Percentiles rank a stretch among this genome's conserved stretches.
phyloP scores from a whole-genome alignment of 78 protist genomes.

The Emiliania huxleyi region DNA sequence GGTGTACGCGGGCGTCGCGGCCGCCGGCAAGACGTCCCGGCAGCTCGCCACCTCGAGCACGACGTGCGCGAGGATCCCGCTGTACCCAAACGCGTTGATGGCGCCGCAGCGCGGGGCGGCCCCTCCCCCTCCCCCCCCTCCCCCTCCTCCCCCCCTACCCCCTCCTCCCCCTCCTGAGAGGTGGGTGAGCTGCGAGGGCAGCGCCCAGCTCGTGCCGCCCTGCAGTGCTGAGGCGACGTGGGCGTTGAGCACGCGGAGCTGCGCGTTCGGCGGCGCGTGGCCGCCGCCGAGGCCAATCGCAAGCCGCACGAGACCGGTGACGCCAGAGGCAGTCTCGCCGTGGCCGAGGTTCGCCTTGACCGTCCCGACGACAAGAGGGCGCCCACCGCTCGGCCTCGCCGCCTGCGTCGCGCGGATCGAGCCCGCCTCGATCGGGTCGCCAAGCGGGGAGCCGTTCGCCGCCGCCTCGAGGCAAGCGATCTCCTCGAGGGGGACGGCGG shows the following conservation, averaged over 20 bases:
- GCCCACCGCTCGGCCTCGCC: not conserved
- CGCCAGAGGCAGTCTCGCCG: constrained; percentile 54
- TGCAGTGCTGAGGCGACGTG: not conserved
- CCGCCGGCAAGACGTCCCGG: no score
- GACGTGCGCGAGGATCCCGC: not conserved
- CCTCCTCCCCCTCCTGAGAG: no score
- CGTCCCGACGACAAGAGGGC: constrained; percentile 44
- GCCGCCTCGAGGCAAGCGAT: not conserved
- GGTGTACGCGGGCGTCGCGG: no score
- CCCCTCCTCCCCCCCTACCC: no score
- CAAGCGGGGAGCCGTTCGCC: not conserved
- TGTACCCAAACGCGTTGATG: not conserved
- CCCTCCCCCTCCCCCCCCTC: not conserved
- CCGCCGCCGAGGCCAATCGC: not conserved
- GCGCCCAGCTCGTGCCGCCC: not conserved
- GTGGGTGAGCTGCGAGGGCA: not conserved
- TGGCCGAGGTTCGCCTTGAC: constrained; percentile 79
- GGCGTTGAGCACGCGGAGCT: not conserved
- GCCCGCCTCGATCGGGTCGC: constrained; percentile 4
- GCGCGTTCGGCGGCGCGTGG: not conserved
- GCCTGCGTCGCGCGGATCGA: not conserved
- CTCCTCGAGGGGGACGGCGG: not conserved
- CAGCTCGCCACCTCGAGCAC: no score
- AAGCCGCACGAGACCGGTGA: not conserved
- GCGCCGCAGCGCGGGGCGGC: not conserved